Conservation (phyloP, 306 rosid species). For the Vigna mungo region DNA sequence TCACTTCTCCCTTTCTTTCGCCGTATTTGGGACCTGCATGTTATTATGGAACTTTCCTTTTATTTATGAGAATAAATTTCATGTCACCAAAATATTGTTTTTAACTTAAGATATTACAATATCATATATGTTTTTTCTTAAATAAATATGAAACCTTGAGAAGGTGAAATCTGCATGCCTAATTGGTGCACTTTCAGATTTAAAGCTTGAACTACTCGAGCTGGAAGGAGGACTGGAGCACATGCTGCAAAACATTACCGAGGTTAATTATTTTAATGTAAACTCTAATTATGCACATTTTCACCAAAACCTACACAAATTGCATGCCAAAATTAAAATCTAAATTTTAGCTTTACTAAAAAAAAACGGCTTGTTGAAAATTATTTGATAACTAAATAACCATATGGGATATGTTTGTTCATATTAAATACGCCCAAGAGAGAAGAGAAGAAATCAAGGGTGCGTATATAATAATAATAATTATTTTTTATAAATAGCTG, state of each 20-base stretch:
- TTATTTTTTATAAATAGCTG: too few species aligned
- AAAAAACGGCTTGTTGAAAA: too few species aligned
- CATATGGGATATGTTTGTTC: too few species aligned
- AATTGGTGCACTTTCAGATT: constrained; percentile 71
- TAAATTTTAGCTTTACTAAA: too few species aligned
- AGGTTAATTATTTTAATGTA: not conserved
- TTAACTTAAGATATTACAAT: not conserved
- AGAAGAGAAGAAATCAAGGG: too few species aligned
- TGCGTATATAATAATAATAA: too few species aligned
- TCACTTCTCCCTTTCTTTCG: constrained; percentile 38
- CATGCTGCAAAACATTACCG: constrained; percentile 51
- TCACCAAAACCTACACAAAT: too few species aligned
- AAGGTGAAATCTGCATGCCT: constrained; percentile 65
- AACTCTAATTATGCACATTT: not conserved
- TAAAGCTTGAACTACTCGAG: constrained; percentile 75
- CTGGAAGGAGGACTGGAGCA: constrained; percentile 76
- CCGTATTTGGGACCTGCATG: constrained; percentile 35
- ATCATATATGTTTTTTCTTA: not conserved
- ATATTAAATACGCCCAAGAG: too few species aligned
- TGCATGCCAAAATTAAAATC: not conserved
- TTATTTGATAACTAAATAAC: too few species aligned
- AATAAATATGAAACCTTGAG: constrained; percentile 51
- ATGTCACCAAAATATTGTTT: not conserved
- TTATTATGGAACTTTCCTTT: not conserved
- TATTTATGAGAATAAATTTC: not conserved